phyloP scores from a whole-genome alignment of 1,284 basidiomycete species.

The Ganoderma lingzhi region DNA sequence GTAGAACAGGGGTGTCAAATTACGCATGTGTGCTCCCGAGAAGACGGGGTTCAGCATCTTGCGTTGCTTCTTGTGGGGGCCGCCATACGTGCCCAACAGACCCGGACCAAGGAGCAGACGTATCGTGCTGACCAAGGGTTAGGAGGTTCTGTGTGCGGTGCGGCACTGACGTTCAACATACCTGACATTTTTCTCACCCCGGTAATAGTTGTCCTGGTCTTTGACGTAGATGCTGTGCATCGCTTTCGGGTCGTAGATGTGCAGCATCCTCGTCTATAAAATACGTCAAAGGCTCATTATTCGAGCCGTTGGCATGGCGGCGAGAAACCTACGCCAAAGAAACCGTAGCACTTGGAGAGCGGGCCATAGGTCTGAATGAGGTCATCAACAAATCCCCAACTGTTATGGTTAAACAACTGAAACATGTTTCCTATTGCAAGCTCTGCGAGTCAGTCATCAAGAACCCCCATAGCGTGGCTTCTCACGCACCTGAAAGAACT shows the following conservation, averaged over 20 bases:
- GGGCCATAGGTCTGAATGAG: slow-evolving; percentile 14
- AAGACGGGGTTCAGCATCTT: slow-evolving; percentile 42
- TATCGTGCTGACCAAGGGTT: not conserved
- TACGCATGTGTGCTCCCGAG: slow-evolving; percentile 37
- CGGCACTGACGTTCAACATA: not conserved
- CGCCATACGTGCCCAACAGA: slow-evolving; percentile 19
- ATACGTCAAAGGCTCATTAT: not conserved
- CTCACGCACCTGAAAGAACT: slow-evolving; percentile 30
- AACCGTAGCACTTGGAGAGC: not conserved
- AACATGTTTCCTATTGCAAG: slow-evolving; percentile 11
- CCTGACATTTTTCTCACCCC: slow-evolving; percentile 8
- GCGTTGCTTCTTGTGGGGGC: slow-evolving; percentile 33
- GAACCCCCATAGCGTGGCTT: not conserved
- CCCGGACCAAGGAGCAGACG: slow-evolving; percentile 16
- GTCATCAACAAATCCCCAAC: slow-evolving; percentile 7
- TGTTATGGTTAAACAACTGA: slow-evolving; percentile 10
- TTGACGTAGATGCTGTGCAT: slow-evolving; percentile 41
- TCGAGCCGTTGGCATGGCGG: not conserved
- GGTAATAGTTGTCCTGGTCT: slow-evolving; percentile 41
- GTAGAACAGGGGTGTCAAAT: slow-evolving; percentile 36
- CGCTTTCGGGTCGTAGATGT: slow-evolving; percentile 37
- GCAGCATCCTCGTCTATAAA: slow-evolving; percentile 28
- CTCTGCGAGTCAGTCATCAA: not conserved
- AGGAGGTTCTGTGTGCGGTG: not conserved
- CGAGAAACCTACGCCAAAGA: slow-evolving; percentile 10